Conservation (phyloP, 352 stramenopile species). For the Pythium myriotylum region DNA sequence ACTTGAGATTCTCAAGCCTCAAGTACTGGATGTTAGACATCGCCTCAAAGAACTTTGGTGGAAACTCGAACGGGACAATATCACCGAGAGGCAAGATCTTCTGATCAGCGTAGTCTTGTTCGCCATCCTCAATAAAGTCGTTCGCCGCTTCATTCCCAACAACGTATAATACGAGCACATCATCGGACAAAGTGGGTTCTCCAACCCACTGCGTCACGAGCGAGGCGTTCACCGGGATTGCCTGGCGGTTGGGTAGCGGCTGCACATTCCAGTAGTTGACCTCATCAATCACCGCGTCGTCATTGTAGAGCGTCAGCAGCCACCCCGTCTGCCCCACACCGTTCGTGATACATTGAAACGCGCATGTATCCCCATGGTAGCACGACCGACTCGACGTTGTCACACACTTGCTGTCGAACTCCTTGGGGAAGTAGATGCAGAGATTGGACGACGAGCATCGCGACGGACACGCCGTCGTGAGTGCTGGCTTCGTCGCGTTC, state of each 20-base stretch:
- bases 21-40: neutral
- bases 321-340: neutral
- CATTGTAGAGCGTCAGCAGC: constrained; percentile 18
- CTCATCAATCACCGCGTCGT: constrained; percentile 6
- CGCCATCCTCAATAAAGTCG: constrained; percentile 2
- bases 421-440: constrained; percentile 16
- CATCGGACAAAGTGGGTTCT: neutral
- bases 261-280: constrained; percentile 14
- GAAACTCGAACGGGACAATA: constrained; percentile 14
- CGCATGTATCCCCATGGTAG: constrained; percentile 12
- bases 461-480: constrained; percentile 17
- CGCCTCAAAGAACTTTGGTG: constrained; percentile 1
- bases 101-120: neutral
- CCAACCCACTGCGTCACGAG: constrained; percentile 5
- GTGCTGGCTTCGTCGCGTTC: constrained; percentile 5
- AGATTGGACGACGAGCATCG: constrained; percentile 13
- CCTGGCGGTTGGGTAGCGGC: neutral
- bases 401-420: neutral
- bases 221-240: constrained; percentile 15
- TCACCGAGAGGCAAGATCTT: constrained; percentile 1
- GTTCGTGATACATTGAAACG: constrained; percentile 22
- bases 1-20: constrained; percentile 10
- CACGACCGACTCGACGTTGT: constrained; percentile 8
- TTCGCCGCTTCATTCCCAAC: constrained; percentile 23
- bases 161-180: constrained; percentile 1